Evolutionary conservation across 2,329 filamentous ascomycete genomes (phyloP).

Genomic region (Colletotrichum lini): DNA sequence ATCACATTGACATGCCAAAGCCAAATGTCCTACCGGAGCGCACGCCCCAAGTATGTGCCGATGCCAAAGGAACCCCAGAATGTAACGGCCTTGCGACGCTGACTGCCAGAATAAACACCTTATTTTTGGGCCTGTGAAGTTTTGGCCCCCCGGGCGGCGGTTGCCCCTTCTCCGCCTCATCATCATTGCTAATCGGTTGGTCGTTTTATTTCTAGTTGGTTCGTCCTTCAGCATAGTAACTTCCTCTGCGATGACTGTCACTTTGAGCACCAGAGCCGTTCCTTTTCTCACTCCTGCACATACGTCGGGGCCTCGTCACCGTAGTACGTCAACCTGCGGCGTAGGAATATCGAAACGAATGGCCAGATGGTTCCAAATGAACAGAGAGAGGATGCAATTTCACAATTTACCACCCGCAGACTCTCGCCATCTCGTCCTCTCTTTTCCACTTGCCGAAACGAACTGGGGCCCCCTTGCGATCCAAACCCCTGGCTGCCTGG

Average conservation of each 20-base stretch:
- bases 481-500: background rate
- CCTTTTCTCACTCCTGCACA: background rate
- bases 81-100: constrained; percentile 20
- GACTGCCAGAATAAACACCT: constrained; percentile 7
- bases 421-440: constrained; percentile 3
- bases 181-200: background rate
- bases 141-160: background rate
- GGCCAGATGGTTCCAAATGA: background rate
- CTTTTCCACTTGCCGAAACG: background rate
- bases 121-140: constrained; percentile 7
- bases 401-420: background rate
- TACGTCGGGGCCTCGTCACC: constrained; percentile 21
- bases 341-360: background rate
- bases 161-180: constrained; percentile 1
- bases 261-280: background rate
- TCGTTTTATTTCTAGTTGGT: constrained; percentile 14
- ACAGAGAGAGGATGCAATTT: constrained; percentile 1
- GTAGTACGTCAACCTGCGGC: constrained; percentile 19
- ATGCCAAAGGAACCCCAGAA: background rate
- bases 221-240: background rate
- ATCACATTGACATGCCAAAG: constrained; percentile 11
- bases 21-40: constrained; percentile 2
- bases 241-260: no score
- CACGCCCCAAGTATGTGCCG: background rate
- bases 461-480: background rate